Evolutionary conservation across 129 eudicot genomes (phyloP), one percentile per base, ranked within the genome.

Genomic region (Pulicaria dysenterica): DNA sequence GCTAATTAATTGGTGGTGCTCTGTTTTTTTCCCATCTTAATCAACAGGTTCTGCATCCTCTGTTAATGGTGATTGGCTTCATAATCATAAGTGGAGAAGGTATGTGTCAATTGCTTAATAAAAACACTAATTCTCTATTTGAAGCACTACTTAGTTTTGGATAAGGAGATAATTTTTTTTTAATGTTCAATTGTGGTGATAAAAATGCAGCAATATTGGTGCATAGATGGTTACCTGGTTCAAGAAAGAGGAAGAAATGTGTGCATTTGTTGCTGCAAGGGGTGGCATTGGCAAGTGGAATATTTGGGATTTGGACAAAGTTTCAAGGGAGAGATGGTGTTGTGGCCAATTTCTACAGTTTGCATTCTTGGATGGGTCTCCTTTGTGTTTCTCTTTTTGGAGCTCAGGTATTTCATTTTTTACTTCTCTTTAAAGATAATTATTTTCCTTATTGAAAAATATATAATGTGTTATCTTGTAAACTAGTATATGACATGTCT

Each of bases 361-460:
- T 93, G 75, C 98, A 93, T 80, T 93, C 98, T 58, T 93, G 98
- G 98, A 77, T 93, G 95, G 98, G 98, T 39, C 64, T 93, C 37
- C 65, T 87, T 6, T 93, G 87, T 72, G 58, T 93, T 45, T 77
- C 84, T 75, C 72, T 89, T 50, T 93, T 93, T 79, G 98, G 84
- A 48, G 86, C 96, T 79, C 96, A 93, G 98, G 98, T 92, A 48
- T 54, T 43, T 66, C 53, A 4, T 3, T 3, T 10, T 13, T 48
- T 48, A 48, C 54, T 3, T 48, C 14, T 48, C 54, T 9, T 24
- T 24, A 24, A 24, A 24, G 2, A 24, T 24, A 24, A 24, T 24
- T 24, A 24, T 24, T 24, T 24, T 48, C 13, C 3, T 8, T 46
- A 46, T 7, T 7, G 13, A 9, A 7, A 8, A n/a, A n/a, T n/a